phyloP scores from a whole-genome alignment of 495 filamentous ascomycete species.

The Filosporella fistucella region DNA sequence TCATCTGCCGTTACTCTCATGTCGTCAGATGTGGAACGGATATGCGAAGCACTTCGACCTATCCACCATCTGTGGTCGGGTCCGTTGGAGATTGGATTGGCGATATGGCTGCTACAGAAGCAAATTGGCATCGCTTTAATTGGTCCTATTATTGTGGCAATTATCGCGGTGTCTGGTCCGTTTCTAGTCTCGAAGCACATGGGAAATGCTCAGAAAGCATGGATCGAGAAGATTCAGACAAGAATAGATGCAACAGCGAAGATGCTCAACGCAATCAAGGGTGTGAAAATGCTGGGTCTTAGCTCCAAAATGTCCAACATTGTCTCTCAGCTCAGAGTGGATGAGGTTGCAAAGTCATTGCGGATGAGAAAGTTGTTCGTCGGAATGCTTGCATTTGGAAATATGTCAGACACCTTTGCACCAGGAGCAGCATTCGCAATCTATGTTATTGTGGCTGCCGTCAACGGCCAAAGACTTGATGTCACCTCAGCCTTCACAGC shows the following conservation, averaged over 20 bases:
- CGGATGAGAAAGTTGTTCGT: conserved; percentile 29
- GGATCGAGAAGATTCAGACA: conserved; percentile 39
- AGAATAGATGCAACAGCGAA: conserved; percentile 31
- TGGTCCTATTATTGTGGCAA: neutral
- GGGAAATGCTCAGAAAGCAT: conserved; percentile 32
- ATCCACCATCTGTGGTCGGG: conserved; percentile 23
- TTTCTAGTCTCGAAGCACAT: conserved; percentile 9
- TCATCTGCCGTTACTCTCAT: conserved; percentile 59
- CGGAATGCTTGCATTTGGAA: conserved; percentile 25
- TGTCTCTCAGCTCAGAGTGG: conserved; percentile 19
- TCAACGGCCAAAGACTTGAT: conserved; percentile 15
- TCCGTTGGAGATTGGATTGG: conserved; percentile 19
- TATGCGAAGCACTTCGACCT: conserved; percentile 13
- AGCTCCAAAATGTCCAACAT: conserved; percentile 14
- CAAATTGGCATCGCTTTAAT: conserved; percentile 12
- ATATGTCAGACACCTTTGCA: conserved; percentile 30
- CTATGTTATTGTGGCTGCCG: conserved; percentile 28
- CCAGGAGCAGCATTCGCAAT: conserved; percentile 35
- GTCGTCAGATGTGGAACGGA: conserved; percentile 42
- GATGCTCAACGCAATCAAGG: conserved; percentile 31
- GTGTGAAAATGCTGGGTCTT: conserved; percentile 33
- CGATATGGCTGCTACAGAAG: conserved; percentile 19
- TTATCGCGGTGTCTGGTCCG: conserved; percentile 8
- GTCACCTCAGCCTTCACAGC: conserved; percentile 30
- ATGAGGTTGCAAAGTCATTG: conserved; percentile 22